Base-by-base conservation (phyloP, 106 monocot species). In the Dendrobium officinale region DNA sequence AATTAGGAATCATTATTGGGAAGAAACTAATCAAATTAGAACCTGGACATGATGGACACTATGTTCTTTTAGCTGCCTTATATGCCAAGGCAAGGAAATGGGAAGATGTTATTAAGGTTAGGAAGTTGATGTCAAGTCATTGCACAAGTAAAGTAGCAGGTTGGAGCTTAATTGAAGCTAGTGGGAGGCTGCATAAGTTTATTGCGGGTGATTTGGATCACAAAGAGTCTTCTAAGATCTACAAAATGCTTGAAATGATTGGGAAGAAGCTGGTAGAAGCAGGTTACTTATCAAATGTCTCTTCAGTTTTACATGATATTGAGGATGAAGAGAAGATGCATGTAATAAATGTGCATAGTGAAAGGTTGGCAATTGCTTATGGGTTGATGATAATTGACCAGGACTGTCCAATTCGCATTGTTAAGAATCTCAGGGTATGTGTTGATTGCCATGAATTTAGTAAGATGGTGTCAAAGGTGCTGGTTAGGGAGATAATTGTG, bases 41-140 rank as follows among this genome's bases (percentile, higher is more conserved):
- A 20, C 93, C 88, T 13, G 54, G 75, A n/a, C 93, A 90, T 55
- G 90, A 90, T 74, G 93, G 90, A 17, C 83, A 93, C 24, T 93
- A 88, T 78, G 88, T 93, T 80, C 90, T 93, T 75, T 82, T 93
- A n/a, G 47, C 93, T 9, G 47, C 90, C 51, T 67, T 93, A 5
- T 90, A 90, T 45, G 85, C 90, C 2, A 90, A 85, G 85, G 87
- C 85, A 3, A 79, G 72, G 43, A 90, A 81, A 86, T 90, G 93
- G 93, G 87, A 88, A 9, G 88, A 89, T 55, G 93, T 85, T 4
- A 48, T 43, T 2, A 84, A 81, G 47, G 84, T 90, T n/a, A 78
- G 93, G 48, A 82, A 45, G 51, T 70, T 88, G 72, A 93, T 93
- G 87, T 59, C 78, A 7, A 77, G 18, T 51, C 80, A 80, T 11